Evolutionary conservation across 2,329 filamentous ascomycete genomes (phyloP), one percentile per base, ranked within the genome.

Genomic region (Phaeosphaeriaceae sp.): DNA sequence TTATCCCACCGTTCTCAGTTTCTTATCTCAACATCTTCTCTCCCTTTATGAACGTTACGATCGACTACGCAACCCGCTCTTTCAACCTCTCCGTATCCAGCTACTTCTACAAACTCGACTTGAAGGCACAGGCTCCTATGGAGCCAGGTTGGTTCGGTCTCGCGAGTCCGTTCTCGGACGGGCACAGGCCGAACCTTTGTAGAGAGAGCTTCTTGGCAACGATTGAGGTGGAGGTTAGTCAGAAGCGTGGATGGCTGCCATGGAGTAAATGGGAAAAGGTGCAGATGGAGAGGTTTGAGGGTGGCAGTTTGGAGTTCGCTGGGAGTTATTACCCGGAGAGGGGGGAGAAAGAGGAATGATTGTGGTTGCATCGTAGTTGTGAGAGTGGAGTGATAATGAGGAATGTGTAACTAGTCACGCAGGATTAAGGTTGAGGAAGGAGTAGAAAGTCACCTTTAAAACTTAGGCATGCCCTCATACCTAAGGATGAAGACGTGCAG

Each of bases 221-320:
- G 9, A 63, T 80, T n/a, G 69, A 74, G 26, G 72, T 80, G 1
- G 64, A 68, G 55, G 62, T 79, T 1, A 79, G 63, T 36, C 62
- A 76, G 58, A 70, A 72, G 55, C 57, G 64, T 5, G 73, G 72
- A 23, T 63, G 64, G 61, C 58, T 61, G 62, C 68, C 70, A 3
- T 63, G 63, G 21, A 58, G 61, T 46, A 47, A 23, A 18, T 81
- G 78, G 78, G 66, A 60, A 41, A 52, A 74, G 51, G 56, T 77
- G 0, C 63, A 67, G 40, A 68, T 66, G 49, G 76, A 77, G 39
- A 60, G 44, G 34, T 80, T 79, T 52, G 70, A 76, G 39, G 61
- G 66, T 9, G 76, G 68, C 20, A 77, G 77, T 63, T 48, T 81
- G 47, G 79, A 81, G 52, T 81, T 80, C 68, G 79, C 78, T 0